Percentiles rank a stretch among this genome's conserved stretches.
Conservation (phyloP, 768 basidiomycete genomes). For the Rhodotorula babjevae region DNA sequence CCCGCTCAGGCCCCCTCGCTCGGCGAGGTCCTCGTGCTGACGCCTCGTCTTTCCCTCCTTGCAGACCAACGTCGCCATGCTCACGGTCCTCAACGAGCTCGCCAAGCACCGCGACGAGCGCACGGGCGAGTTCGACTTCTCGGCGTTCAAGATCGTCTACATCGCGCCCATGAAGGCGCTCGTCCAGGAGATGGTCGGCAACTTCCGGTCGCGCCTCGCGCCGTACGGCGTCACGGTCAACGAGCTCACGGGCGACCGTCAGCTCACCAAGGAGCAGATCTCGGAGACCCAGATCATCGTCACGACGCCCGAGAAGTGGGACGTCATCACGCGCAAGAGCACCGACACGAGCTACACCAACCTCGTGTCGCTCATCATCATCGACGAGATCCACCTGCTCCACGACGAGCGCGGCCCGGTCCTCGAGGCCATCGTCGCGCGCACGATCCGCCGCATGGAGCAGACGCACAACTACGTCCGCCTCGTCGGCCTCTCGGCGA, state of each 20-base stretch:
- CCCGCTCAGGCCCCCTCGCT: neutral
- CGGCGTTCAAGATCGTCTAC: constrained; percentile 93
- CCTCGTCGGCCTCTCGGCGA: constrained; percentile 90
- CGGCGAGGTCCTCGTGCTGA: neutral
- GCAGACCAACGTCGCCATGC: constrained; percentile 96
- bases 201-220: constrained; percentile 72
- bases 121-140: constrained; percentile 74
- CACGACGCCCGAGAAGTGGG: constrained; percentile 98
- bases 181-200: constrained; percentile 97
- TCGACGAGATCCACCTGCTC: constrained; percentile 94
- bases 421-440: constrained; percentile 79
- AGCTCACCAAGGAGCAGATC: constrained; percentile 97
- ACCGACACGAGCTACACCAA: constrained; percentile 97
- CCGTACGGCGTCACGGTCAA: constrained; percentile 76
- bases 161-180: constrained; percentile 99
- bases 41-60: neutral
- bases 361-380: constrained; percentile 89
- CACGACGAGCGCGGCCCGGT: constrained; percentile 99
- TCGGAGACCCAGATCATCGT: constrained; percentile 96
- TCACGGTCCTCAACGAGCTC: constrained; percentile 86
- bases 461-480: constrained; percentile 89
- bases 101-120: constrained; percentile 77
- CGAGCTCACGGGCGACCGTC: constrained; percentile 92
- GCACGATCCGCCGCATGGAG: constrained; percentile 89
- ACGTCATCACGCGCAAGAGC: constrained; percentile 96